Base-by-base conservation (phyloP, 192 early-diverging fungal genomes). In the Rhizophagus sp. region DNA sequence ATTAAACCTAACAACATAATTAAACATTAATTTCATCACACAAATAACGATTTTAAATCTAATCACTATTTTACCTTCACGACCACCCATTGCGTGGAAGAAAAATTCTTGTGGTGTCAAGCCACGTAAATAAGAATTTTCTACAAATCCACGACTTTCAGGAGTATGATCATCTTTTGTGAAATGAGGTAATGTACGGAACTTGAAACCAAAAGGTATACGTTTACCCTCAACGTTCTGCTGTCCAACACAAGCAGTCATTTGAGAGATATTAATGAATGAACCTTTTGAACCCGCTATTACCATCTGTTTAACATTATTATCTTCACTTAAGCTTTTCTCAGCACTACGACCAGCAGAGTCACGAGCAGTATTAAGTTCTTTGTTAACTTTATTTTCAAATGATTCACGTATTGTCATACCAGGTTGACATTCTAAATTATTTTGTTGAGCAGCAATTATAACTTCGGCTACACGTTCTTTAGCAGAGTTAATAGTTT, bases 11-110 rank as follows among this genome's bases (percentile, higher is more conserved):
- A 47, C 44, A 62, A 75, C 69, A 57, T 57, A 74, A 52, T 52
- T 25, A 4, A 75, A 68, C 27, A 19, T 24, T 24, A 17, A 41
- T 44, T 30, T 27, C 24, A 19, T 34, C 13, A 17, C 11, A 44
- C 15, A 74, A 24, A 33, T 44, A 47, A 12, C 2, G 44, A 47
- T 12, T 47, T 10, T 30, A 73, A 82, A n/a, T 62, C 12, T 47
- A 41, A 25, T 36, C 49, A 25, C 4, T 24, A 61, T 57, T 65
- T 82, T 82, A 83, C 93, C 98, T 91, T 99, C 98, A 89, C 98
- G 96, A 82, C 98, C 98, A 89, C 96, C 97, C 97, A 98, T 98
- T 25, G 97, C 96, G 85, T 99, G 98, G 92, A 99, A 99, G 83
- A 95, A 99, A 88, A 98, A 99, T 88, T 99, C 98, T 81, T 96